Evolutionary conservation across 1,284 basidiomycete species (phyloP).

Genomic region (Ganoderma resinaceum): DNA sequence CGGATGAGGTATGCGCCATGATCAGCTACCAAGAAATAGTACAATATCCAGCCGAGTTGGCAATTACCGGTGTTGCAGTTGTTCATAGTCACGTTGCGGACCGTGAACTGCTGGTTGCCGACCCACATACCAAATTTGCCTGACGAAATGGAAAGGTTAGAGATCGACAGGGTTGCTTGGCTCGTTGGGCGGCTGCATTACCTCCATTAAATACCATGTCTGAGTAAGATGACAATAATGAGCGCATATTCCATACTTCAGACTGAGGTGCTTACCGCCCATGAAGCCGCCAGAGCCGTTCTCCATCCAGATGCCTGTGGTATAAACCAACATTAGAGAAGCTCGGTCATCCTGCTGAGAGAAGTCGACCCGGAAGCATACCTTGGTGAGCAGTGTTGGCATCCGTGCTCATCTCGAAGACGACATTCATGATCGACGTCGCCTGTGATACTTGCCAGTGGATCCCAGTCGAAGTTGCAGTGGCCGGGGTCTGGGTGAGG

Average conservation of each 20-base stretch:
- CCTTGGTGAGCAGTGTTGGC: constrained; percentile 62
- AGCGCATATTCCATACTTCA: neutral
- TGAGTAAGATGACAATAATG: constrained; percentile 28
- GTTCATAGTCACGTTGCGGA: constrained; percentile 64
- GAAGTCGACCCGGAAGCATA: constrained; percentile 13
- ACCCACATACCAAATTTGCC: constrained; percentile 47
- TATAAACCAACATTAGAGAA: neutral
- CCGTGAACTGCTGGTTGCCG: constrained; percentile 74
- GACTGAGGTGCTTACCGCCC: constrained; percentile 50
- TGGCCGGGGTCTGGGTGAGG: constrained; percentile 54
- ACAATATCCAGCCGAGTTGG: too few relatives aligned
- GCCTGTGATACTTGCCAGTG: constrained; percentile 85
- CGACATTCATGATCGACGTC: constrained; percentile 69
- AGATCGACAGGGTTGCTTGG: neutral
- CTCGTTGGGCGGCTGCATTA: constrained; percentile 48
- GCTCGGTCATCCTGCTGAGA: neutral
- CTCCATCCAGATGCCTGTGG: constrained; percentile 72
- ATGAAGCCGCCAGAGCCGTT: constrained; percentile 79
- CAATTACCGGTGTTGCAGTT: constrained; percentile 51
- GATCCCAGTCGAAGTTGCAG: constrained; percentile 61
- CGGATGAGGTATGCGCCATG: neutral
- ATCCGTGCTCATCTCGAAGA: constrained; percentile 67
- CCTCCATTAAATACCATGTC: constrained; percentile 72
- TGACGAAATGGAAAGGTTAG: constrained; percentile 9
- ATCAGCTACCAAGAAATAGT: neutral